Conservation (phyloP, 1,284 basidiomycete genomes). For the Mycosarcoma maydis region DNA sequence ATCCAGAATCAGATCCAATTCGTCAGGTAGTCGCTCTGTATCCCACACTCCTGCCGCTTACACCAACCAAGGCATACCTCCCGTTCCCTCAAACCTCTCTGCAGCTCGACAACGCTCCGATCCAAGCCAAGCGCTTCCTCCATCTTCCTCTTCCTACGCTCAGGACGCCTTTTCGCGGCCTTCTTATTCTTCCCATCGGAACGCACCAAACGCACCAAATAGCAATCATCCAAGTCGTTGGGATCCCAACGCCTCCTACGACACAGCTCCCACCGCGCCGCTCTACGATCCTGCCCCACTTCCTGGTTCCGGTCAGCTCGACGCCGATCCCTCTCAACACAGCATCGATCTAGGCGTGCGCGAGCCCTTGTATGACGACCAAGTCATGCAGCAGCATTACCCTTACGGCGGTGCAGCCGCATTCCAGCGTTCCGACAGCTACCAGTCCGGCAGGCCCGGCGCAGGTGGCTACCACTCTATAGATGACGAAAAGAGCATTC, state of each 20-base stretch:
- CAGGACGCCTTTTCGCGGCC: too few relatives aligned
- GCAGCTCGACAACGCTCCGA: constrained; percentile 18
- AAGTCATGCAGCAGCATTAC: constrained; percentile 23
- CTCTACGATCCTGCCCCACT: constrained; percentile 33
- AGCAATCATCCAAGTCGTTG: constrained; percentile 27
- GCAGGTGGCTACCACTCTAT: constrained; percentile 15
- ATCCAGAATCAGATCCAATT: constrained; percentile 28
- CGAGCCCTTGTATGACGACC: constrained; percentile 16
- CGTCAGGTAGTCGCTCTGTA: constrained; percentile 19
- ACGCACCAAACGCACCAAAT: constrained; percentile 4
- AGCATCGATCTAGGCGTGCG: constrained; percentile 34
- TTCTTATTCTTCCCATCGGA: constrained; percentile 8
- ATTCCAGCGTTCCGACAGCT: constrained; percentile 36
- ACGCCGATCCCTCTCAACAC: constrained; percentile 19
- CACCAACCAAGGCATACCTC: constrained; percentile 23
- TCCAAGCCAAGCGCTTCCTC: too few relatives aligned
- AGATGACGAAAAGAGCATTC: constrained; percentile 46
- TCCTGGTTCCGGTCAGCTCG: constrained; percentile 11
- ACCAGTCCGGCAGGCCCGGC: constrained; percentile 10
- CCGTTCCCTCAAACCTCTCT: constrained; percentile 29
- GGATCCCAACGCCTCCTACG: constrained; percentile 41
- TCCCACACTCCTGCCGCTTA: constrained; percentile 13
- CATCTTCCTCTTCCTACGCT: too few relatives aligned
- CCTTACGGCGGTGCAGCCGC: constrained; percentile 28
- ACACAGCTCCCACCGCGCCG: constrained; percentile 17